Percentiles rank a stretch among this genome's conserved stretches.
Conservation (phyloP, 1,284 basidiomycete genomes). For the Neonothopanus nambi region DNA sequence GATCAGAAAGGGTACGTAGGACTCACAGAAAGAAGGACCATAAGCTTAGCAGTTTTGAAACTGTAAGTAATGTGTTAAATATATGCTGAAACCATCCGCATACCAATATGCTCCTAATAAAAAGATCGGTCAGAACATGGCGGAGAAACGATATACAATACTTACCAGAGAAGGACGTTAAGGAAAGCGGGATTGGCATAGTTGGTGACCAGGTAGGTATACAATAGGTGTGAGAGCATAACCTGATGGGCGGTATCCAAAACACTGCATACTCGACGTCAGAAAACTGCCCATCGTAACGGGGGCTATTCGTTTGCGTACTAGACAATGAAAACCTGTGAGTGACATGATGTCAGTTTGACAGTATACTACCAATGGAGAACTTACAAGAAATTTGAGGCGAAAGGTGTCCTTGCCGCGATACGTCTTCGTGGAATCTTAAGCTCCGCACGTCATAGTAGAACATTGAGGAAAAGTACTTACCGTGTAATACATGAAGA, state of each 20-base stretch:
- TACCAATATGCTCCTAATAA: slow-evolving; percentile 15
- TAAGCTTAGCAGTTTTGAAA: not conserved
- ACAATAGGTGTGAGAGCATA: slow-evolving; percentile 13
- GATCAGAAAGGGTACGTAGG: not conserved
- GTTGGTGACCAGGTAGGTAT: slow-evolving; percentile 10
- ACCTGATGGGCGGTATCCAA: slow-evolving; percentile 14
- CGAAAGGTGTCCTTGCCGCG: not conserved
- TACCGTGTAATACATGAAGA: slow-evolving; percentile 13
- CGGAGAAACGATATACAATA: not conserved
- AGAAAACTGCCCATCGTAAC: not conserved
- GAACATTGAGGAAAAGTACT: not conserved
- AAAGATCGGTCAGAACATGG: not conserved
- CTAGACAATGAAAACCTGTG: slow-evolving; percentile 14
- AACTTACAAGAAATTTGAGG: slow-evolving; percentile 4
- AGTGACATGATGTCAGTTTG: no score
- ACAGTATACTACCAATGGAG: not conserved
- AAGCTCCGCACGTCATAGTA: not conserved
- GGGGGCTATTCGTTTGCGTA: not conserved
- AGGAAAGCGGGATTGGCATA: slow-evolving; percentile 9
- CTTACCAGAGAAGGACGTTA: slow-evolving; percentile 8
- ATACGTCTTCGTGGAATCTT: not conserved
- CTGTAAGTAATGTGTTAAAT: not conserved
- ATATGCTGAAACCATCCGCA: not conserved
- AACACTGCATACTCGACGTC: not conserved
- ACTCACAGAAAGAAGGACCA: slow-evolving; percentile 16